These are phyloP conservation scores for Rhododendron kiyosumense DNA, from an alignment of 148 eudicot species.

Conservation along the genomic window DNA sequence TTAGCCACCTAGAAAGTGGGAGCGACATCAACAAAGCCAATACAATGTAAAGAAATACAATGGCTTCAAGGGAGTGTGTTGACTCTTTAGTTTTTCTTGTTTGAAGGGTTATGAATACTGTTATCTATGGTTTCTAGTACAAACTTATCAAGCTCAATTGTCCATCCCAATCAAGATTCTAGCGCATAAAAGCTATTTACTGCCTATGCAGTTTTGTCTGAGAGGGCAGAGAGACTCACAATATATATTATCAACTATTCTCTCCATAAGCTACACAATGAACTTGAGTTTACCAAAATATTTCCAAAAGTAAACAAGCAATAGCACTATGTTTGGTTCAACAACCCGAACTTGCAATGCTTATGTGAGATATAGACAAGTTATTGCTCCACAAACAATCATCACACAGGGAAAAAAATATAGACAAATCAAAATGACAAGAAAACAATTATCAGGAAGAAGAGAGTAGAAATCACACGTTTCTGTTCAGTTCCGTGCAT, in stretches of 20 bases:
- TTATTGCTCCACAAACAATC: constrained; percentile 1
- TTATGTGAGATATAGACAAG: background rate
- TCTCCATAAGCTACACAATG: background rate
- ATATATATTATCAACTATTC: background rate
- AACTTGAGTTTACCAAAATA: background rate
- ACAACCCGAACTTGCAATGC: background rate
- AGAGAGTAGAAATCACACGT: background rate
- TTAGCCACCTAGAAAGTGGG: constrained; percentile 62
- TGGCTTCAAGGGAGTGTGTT: background rate
- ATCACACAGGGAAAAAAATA: background rate
- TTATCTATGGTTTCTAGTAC: background rate
- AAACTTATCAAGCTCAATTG: background rate
- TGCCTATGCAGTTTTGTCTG: background rate
- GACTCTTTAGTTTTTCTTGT: background rate
- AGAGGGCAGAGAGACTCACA: background rate
- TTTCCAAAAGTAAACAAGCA: constrained; percentile 7
- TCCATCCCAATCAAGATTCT: background rate
- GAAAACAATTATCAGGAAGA: background rate
- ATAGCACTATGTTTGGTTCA: background rate
- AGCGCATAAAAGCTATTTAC: background rate
- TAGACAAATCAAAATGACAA: background rate
- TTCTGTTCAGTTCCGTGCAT: background rate
- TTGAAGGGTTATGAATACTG: background rate
- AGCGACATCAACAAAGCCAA: constrained; percentile 3
- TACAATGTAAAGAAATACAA: background rate